Evolutionary conservation across 768 basidiomycete genomes (phyloP).

Genomic region (Tricholoma terreum): DNA sequence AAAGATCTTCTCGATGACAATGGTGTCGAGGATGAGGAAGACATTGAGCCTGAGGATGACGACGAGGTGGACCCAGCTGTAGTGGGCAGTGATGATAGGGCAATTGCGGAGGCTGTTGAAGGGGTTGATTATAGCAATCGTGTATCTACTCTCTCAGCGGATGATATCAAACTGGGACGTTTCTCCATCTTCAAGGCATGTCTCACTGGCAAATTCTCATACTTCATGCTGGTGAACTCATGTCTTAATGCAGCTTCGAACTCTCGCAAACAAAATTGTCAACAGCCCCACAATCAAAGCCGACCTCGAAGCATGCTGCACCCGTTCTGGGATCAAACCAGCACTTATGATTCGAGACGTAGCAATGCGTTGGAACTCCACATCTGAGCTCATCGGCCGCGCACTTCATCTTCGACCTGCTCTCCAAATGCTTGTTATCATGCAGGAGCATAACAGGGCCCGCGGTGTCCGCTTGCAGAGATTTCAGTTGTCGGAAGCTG

Average conservation of each 20-base stretch:
- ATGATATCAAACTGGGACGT: not conserved
- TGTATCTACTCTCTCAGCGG: not conserved
- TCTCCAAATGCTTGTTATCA: slow-evolving; percentile 16
- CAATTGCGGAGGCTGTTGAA: not conserved
- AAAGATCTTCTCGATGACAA: not conserved
- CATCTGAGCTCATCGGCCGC: slow-evolving; percentile 14
- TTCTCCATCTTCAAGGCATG: not conserved
- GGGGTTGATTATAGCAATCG: not conserved
- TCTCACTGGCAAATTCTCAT: slow-evolving; percentile 6
- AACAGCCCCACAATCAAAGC: slow-evolving; percentile 13
- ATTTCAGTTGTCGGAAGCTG: slow-evolving; percentile 11
- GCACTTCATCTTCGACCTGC: slow-evolving; percentile 12
- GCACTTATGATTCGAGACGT: slow-evolving; percentile 15
- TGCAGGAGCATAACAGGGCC: no score
- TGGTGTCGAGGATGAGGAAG: not conserved
- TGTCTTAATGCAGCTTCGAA: slow-evolving; percentile 12
- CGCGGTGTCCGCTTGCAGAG: no score
- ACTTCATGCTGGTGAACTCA: not conserved
- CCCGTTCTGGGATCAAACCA: not conserved
- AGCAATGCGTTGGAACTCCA: slow-evolving; percentile 23
- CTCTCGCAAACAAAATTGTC: slow-evolving; percentile 20
- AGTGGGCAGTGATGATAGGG: not conserved
- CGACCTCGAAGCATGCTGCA: slow-evolving; percentile 12
- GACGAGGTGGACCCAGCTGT: not conserved
- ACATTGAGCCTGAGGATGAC: not conserved